Evolutionary conservation across 2,329 filamentous ascomycete species (phyloP), one percentile per base, ranked within the genome.

Genomic region (Aspergillus aculeatus): DNA sequence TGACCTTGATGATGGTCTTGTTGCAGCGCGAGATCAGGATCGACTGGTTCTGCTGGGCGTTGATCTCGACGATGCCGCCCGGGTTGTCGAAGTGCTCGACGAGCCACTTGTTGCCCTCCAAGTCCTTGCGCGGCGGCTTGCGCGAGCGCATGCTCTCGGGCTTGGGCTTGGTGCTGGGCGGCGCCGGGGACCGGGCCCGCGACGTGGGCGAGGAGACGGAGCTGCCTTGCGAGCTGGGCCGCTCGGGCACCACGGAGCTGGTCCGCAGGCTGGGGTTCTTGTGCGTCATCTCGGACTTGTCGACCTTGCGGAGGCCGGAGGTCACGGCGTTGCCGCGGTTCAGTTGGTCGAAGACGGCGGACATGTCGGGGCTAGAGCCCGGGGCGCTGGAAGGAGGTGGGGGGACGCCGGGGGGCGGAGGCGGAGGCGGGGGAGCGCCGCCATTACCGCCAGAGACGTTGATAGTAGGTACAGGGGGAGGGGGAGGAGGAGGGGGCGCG

Each of bases 201-300:
- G 71, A 59, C 14, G 38, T 44, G 14, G 38, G 38, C 38, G 38
- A 44, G 14, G 38, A 44, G 14, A 47, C n/a, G 47, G 81, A 80
- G 61, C 82, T 83, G 23, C 83, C 84, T 29, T 77, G 75, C 51
- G 79, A 80, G 56, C 81, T 78, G 56, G 82, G 83, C 59, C 83
- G 79, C 59, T 82, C 82, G 1, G 90, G 83, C 3, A 94, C 91
- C 2, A 86, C 84, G 12, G 90, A 89, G 62, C 82, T 82, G 24
- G 90, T 85, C 63, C 95, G 88, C 59, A 99, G 82, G 10, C 88
- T 86, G 14, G 95, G 95, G 78, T 99, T 99, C 82, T 98, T 98
- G 80, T 99, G 95, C 61, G 95, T 99, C 94, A 97, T 97, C 76
- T 98, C 84, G 56, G 90, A 95, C 73, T 89, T 89, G 79, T 97